A percentile compares a stretch with the other conserved stretches of the same genome.
Evolutionary conservation across 2,329 filamentous ascomycete species (phyloP).

Genomic region (Botrytis fabae): DNA sequence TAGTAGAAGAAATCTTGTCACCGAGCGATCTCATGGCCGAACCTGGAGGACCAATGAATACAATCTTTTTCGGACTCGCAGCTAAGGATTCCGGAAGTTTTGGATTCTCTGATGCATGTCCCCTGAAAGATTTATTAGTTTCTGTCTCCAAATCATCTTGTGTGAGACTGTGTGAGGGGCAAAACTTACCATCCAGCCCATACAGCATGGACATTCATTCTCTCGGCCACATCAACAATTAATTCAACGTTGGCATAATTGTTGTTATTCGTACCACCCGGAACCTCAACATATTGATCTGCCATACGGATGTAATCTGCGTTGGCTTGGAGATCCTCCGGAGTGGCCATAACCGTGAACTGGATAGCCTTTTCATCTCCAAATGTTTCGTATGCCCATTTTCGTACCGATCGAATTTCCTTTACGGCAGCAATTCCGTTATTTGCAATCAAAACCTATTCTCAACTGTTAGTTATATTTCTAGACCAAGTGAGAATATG

Average conservation of each 20-base stretch:
- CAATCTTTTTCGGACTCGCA: conserved; percentile 95
- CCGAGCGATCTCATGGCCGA: conserved; percentile 98
- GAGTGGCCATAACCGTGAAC: conserved; percentile 99
- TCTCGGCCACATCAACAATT: conserved; percentile 97
- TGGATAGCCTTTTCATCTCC: conserved; percentile 97
- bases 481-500: neutral
- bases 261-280: conserved; percentile 99
- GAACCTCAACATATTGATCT: conserved; percentile 98
- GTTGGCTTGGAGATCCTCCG: conserved; percentile 95
- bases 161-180: neutral
- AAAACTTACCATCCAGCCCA: conserved; percentile 91
- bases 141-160: neutral
- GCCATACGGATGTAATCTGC: conserved; percentile 99
- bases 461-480: neutral
- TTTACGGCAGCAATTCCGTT: conserved; percentile 99
- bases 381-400: conserved; percentile 99
- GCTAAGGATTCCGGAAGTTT: conserved; percentile 95
- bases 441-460: conserved; percentile 94
- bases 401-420: conserved; percentile 97
- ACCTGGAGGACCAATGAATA: conserved; percentile 97
- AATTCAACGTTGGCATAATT: conserved; percentile 99
- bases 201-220: conserved; percentile 96
- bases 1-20: conserved; percentile 99
- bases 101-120: conserved; percentile 97
- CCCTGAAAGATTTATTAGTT: conserved; percentile 55